Evolutionary conservation across 73 alveolate species (phyloP), one percentile per base, ranked within the genome.

Genomic region (Symbiodinium natans): DNA sequence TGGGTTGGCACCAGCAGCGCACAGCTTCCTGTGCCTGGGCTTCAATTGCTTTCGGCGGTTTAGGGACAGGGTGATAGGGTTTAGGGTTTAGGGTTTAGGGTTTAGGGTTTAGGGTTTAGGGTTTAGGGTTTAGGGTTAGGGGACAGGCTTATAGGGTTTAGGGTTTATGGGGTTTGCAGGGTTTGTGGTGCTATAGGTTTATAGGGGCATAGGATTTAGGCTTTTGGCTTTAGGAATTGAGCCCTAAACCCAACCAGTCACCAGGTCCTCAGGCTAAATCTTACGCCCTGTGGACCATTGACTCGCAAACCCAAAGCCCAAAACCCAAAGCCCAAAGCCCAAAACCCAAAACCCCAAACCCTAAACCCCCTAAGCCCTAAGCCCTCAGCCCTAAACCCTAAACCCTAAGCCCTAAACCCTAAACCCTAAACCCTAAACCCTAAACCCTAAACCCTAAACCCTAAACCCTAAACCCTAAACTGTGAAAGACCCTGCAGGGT

Each of bases 1-100:
- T 2, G 97, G 97, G 36, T 41, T 90, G 2, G 97, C 97, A 10
- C 97, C 97, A 36, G 87, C 88, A 1, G 97, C 71, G 33, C 97
- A 90, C 77, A 41, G 97, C 88, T 71, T 71, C 77, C 52, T 90
- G 77, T 77, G 19, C n/a, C 46, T 75, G 77, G 36, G 34, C 3
- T 21, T 11, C 13, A 13, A 46, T 9, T 21, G 31, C 36, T 23
- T 56, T 56, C 75, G 19, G 75, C 2, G 36, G 6, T 56, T 56
- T 46, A 46, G 39, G 75, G 75, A 31, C 13, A 46, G 59, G 59
- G 59, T 46, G 6, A 6, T 13, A 46, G 59, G 59, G 59, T 46
- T 56, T 56, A n/a, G 74, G 74, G 33, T 59, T 59, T 59, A 9
- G 77, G 77, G 77, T 5, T 48, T 48, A 48, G 77, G n/a, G 77